Evolutionary conservation across 2,329 filamentous ascomycete species (phyloP).

Genomic region (Biscogniauxia mediterranea): DNA sequence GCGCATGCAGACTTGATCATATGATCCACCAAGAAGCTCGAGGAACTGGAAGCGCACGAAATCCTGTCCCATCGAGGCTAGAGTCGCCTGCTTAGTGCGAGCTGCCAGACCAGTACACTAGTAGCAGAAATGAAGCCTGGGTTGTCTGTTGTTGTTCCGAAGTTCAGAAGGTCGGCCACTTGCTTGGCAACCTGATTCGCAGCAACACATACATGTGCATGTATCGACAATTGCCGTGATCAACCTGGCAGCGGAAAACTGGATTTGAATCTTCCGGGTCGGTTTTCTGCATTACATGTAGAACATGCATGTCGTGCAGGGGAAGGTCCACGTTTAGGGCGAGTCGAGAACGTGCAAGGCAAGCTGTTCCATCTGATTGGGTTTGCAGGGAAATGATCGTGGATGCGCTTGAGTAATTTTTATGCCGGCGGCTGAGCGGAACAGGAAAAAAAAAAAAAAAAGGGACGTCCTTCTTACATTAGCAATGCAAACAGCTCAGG

Average conservation of each 20-base stretch:
- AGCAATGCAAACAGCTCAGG: neutral
- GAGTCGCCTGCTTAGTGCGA: conserved; percentile 12
- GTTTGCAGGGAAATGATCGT: conserved; percentile 12
- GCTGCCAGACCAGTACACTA: conserved; percentile 11
- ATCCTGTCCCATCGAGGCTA: conserved; percentile 10
- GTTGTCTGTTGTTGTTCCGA: conserved; percentile 7
- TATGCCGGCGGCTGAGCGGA: neutral
- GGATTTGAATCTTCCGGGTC: conserved; percentile 19
- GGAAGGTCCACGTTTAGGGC: conserved; percentile 23
- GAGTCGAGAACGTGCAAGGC: conserved; percentile 21
- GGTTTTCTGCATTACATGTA: conserved; percentile 19
- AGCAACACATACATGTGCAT: conserved; percentile 7
- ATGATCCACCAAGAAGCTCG: conserved; percentile 18
- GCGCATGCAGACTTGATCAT: conserved; percentile 24
- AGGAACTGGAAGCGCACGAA: conserved; percentile 12
- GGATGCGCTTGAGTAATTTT: neutral
- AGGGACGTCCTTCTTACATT: neutral
- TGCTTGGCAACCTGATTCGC: conserved; percentile 2
- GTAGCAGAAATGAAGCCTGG: conserved; percentile 9
- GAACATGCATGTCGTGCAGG: conserved; percentile 27
- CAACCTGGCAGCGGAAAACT: conserved; percentile 15
- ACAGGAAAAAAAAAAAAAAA: neutral
- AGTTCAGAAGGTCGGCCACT: conserved; percentile 7
- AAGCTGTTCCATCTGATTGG: conserved; percentile 18
- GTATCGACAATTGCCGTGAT: conserved; percentile 16